Conservation (phyloP, 2,329 filamentous ascomycete species). For the Rhytidhysteron rufulum region DNA sequence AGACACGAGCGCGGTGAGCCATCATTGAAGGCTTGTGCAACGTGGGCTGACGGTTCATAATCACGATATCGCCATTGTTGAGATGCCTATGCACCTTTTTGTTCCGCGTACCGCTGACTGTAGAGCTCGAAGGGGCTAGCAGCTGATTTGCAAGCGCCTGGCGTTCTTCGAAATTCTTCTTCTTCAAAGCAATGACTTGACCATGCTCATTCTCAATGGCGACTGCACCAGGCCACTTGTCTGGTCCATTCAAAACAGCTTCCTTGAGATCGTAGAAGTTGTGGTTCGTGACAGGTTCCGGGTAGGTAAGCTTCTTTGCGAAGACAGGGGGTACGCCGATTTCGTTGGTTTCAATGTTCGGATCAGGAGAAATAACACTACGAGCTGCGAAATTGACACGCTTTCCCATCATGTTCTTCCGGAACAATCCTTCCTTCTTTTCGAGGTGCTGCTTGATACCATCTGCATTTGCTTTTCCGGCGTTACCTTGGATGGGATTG, state of each 20-base stretch:
- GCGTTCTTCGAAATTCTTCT: slow-evolving; percentile 84
- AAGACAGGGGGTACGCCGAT: slow-evolving; percentile 99
- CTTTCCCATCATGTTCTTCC: slow-evolving; percentile 99
- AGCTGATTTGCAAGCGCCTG: slow-evolving; percentile 89
- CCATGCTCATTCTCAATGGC: slow-evolving; percentile 96
- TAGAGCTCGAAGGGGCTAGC: slow-evolving; percentile 74
- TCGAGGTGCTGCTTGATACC: slow-evolving; percentile 97
- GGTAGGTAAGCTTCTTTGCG: slow-evolving; percentile 91
- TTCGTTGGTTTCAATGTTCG: slow-evolving; percentile 98
- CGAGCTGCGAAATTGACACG: slow-evolving; percentile 97
- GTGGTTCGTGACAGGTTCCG: slow-evolving; percentile 93
- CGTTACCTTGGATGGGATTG: slow-evolving; percentile 74
- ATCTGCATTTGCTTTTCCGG: slow-evolving; percentile 76
- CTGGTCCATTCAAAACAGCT: slow-evolving; percentile 89
- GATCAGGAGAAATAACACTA: slow-evolving; percentile 96
- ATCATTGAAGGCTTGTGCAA: slow-evolving; percentile 99
- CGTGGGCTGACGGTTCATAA: slow-evolving; percentile 98
- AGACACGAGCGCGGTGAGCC: slow-evolving; percentile 88
- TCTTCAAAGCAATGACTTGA: slow-evolving; percentile 80
- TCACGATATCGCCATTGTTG: slow-evolving; percentile 91
- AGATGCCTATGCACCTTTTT: slow-evolving; percentile 97
- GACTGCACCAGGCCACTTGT: slow-evolving; percentile 90
- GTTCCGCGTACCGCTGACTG: slow-evolving; percentile 71
- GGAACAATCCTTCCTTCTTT: slow-evolving; percentile 97
- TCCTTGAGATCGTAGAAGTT: slow-evolving; percentile 96